A percentile compares a stretch with the other conserved stretches of the same genome.
These are phyloP conservation scores for Euphorbia corollata DNA, from an alignment of 441 rosid genomes.

Conservation along the genomic window DNA sequence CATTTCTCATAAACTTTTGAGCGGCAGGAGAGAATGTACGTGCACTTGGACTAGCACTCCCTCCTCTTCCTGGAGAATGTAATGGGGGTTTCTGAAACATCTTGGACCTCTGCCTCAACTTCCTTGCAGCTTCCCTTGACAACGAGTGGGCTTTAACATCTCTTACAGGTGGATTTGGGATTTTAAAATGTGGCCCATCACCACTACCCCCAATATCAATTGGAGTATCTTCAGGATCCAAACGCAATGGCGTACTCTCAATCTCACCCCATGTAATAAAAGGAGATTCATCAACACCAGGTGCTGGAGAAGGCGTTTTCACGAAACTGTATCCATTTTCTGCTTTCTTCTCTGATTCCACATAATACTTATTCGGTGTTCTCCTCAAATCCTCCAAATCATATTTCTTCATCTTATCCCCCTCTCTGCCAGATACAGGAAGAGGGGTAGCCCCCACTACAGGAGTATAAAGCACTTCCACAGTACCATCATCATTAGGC, in stretches of 20 bases:
- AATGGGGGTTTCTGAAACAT: slow-evolving; percentile 83
- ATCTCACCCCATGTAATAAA: slow-evolving; percentile 98
- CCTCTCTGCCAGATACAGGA: slow-evolving; percentile 52
- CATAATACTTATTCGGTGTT: slow-evolving; percentile 70
- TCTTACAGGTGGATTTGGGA: slow-evolving; percentile 59
- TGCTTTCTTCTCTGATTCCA: slow-evolving; percentile 64
- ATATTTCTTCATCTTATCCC: slow-evolving; percentile 70
- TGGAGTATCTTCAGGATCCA: slow-evolving; percentile 85
- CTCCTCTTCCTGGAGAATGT: slow-evolving; percentile 79
- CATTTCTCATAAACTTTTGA: slow-evolving; percentile 80
- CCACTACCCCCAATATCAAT: slow-evolving; percentile 82
- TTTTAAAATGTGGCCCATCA: slow-evolving; percentile 73
- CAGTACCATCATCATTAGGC: slow-evolving; percentile 63
- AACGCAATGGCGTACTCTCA: slow-evolving; percentile 85
- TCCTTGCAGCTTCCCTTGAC: slow-evolving; percentile 84
- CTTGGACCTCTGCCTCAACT: slow-evolving; percentile 68
- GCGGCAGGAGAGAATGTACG: slow-evolving; percentile 88
- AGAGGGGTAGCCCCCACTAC: slow-evolving; percentile 66
- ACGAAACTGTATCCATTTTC: slow-evolving; percentile 87
- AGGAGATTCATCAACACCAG: slow-evolving; percentile 83
- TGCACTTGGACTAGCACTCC: slow-evolving; percentile 82
- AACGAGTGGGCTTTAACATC: slow-evolving; percentile 83
- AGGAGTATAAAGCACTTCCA: slow-evolving; percentile 79
- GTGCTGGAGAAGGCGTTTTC: slow-evolving; percentile 89
- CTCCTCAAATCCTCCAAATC: slow-evolving; percentile 87